Base-by-base conservation (phyloP, 257 asterid genomes). In the Capsicum baccatum region DNA sequence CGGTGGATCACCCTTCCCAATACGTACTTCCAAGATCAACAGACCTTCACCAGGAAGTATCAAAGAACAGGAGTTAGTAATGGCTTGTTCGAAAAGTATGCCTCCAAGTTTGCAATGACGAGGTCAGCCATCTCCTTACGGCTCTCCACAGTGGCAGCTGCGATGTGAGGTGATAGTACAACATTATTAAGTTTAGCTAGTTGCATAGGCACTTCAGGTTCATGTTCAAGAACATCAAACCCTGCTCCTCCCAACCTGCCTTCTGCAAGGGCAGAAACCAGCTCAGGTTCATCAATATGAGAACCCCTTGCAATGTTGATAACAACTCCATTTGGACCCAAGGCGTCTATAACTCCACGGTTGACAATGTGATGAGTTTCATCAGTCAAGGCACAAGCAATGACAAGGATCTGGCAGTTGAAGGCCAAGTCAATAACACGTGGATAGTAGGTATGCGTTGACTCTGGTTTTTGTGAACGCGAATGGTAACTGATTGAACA, bases 191-290 rank as follows among this genome's bases (percentile, higher is more conserved):
- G 93, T 48, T 86, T 86, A 79, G 85, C 78, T 63, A 94, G 86
- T 44, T 52, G 35, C 42, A 84, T 85, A 0, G 97, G 97, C 9
- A 90, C 93, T 14, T 92, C 84, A 10, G 97, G 95, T 80, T 94
- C 95, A 33, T 90, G 73, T 81, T 92, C 97, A 84, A 88, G 66
- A 59, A 92, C 94, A 83, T 92, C 97, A 13, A 94, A 89, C 37
- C 97, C 97, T 1, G 97, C 97, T 10, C 97, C 97, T 6, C 92
- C 90, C 86, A 92, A 48, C 56, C 94, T 88, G 78, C 93, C 94
- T 56, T 92, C 94, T 47, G 62, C 86, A 16, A 94, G 91, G 9
- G 97, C 96, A 74, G 93, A 89, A 59, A 90, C 85, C 85, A 94
- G 83, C 87, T 92, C 94, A 17, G 84, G 70, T 85, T 91, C 91